Evolutionary conservation across 2,329 filamentous ascomycete species (phyloP).

Genomic region (Diplocarpon mali): DNA sequence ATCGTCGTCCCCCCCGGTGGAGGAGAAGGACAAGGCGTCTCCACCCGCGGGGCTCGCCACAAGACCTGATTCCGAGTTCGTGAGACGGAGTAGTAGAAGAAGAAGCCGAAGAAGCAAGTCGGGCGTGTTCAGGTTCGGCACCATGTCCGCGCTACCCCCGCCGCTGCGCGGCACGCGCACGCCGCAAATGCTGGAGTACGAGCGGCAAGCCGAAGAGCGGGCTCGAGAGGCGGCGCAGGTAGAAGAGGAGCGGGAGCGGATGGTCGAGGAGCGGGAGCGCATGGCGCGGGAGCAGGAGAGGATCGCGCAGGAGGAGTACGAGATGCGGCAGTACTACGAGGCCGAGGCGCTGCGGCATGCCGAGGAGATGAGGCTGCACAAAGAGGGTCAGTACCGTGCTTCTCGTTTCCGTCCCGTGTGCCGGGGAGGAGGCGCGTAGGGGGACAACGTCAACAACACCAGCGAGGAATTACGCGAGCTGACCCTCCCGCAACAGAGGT

Average conservation of each 20-base stretch:
- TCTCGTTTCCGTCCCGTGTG: background rate
- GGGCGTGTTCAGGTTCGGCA: background rate
- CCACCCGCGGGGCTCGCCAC: background rate
- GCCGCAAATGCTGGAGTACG: conserved; percentile 25
- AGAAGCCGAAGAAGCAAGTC: too few relatives aligned
- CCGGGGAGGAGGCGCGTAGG: background rate
- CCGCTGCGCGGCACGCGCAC: conserved; percentile 23
- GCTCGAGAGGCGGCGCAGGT: conserved; percentile 21
- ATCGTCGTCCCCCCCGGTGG: background rate
- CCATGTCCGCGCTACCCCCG: conserved; percentile 1
- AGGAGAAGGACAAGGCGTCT: background rate
- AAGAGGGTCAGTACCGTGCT: conserved; percentile 12
- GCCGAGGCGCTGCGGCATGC: conserved; percentile 25
- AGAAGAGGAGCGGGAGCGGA: conserved; percentile 21
- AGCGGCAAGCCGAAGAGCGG: conserved; percentile 25
- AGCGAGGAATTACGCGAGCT: background rate
- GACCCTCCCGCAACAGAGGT: conserved; percentile 15
- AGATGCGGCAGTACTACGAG: conserved; percentile 27
- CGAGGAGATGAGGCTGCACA: conserved; percentile 23
- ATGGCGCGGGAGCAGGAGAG: conserved; percentile 21
- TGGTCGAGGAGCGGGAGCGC: conserved; percentile 17
- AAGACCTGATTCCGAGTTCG: background rate
- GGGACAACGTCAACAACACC: background rate
- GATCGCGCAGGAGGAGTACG: conserved; percentile 26
- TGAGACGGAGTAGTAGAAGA: too few relatives aligned